Conservation (phyloP, 805 yeast genomes). For the Schwanniomyces vanrijiae region DNA sequence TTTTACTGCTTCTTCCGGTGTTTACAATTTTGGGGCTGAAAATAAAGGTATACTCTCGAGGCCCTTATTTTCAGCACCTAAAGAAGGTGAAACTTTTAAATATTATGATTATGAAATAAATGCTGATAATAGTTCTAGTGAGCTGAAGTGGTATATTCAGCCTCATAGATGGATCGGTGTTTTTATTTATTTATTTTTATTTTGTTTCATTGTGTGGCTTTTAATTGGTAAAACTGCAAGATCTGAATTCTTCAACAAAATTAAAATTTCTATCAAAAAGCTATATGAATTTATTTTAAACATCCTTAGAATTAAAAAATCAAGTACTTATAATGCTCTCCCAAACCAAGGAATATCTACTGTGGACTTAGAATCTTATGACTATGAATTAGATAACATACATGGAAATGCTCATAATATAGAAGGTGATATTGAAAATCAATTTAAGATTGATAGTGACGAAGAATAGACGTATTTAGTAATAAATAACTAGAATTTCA, state of each 20-base stretch:
- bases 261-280: slow-evolving; percentile 5
- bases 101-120: slow-evolving; percentile 31
- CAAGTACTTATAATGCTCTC: not conserved
- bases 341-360: not conserved
- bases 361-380: slow-evolving; percentile 8
- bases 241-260: slow-evolving; percentile 6
- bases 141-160: slow-evolving; percentile 43
- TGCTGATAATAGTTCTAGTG: slow-evolving; percentile 25
- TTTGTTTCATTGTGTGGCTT: slow-evolving; percentile 26
- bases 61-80: slow-evolving; percentile 37
- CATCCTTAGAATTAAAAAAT: not conserved
- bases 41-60: slow-evolving; percentile 36
- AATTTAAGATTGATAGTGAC: slow-evolving; percentile 20
- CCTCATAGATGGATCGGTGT: slow-evolving; percentile 45
- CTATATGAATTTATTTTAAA: not conserved
- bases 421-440: slow-evolving; percentile 1
- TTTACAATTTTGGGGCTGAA: slow-evolving; percentile 57
- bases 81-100: slow-evolving; percentile 14
- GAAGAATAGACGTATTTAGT: slow-evolving; percentile 9
- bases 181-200: slow-evolving; percentile 25
- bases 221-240: slow-evolving; percentile 33
- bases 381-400: slow-evolving; percentile 9
- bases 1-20: slow-evolving; percentile 47
- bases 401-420: not conserved
- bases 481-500: not conserved